Base-by-base conservation (phyloP, 306 rosid genomes). In the Glycine soja region DNA sequence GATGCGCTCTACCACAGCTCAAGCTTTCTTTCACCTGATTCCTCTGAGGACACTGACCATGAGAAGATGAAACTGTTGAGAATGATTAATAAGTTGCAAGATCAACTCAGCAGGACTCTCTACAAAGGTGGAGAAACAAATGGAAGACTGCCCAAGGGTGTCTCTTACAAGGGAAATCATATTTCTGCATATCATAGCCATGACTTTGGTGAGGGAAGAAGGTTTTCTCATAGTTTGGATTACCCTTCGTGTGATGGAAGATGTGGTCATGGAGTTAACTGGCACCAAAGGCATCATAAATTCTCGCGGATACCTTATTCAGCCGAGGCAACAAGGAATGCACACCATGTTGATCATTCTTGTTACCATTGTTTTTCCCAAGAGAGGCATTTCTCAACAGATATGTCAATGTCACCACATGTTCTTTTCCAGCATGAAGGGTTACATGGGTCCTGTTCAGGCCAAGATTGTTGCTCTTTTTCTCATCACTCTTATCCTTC, bases 81-180 rank as follows among this genome's bases (percentile, higher is more conserved):
- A 85, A 88, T 90, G 88, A 87, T 92, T 62, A 15, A 80, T 48
- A 89, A 87, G 79, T 71, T 95, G 90, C 93, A 92, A 80, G 82
- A 88, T 74, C 87, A 90, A 80, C 89, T 92, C 70, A 70, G 85
- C 80, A 87, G 74, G 83, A 82, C 88, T 50, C 69, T 24, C 74
- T 75, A 61, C 85, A 19, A 53, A 36, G 81, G 83, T 50, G 84
- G 63, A 40, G 87, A 81, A 18, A 82, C 80, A 48, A 82, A 83
- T 62, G 85, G 86, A 80, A 85, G 90, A 63, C 61, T 69, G 38
- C 67, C 90, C 38, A 40, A 76, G 38, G 86, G 81, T 77, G 70
- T 67, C 67, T 42, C 88, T 45, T 72, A 81, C 82, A 83, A 86
- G 56, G 89, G 75, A 64, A 86, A 79, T 7, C 89, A 72, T 69